Percentiles rank a stretch among this genome's conserved stretches.
Evolutionary conservation across 306 rosid genomes (phyloP).

Genomic region (Fagus sylvatica): DNA sequence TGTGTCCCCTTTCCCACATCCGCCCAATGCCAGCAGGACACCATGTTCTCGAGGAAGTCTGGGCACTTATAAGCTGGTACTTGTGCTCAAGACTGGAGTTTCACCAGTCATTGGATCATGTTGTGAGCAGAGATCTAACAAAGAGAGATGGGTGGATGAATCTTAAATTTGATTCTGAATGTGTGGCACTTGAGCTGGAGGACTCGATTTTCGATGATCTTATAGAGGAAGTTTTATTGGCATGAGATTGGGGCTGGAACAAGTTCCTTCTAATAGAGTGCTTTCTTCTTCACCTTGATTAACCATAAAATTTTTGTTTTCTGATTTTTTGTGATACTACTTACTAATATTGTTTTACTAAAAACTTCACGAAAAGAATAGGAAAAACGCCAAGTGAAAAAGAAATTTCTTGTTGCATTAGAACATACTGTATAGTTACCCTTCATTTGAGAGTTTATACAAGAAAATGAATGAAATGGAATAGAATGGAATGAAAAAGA

Average conservation of each 20-base stretch:
- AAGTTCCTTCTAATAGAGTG: not conserved
- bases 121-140: slow-evolving; percentile 58
- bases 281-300: not conserved
- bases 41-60: slow-evolving; percentile 52
- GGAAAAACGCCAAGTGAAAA: not conserved
- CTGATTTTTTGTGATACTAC: not conserved
- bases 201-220: slow-evolving; percentile 74
- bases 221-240: slow-evolving; percentile 50
- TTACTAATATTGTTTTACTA: not conserved
- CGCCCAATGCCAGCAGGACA: slow-evolving; percentile 51
- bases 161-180: slow-evolving; percentile 76
- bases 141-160: slow-evolving; percentile 78
- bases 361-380: not conserved
- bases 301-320: not conserved
- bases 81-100: slow-evolving; percentile 36
- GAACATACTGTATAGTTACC: not conserved
- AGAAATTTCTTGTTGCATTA: not conserved
- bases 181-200: slow-evolving; percentile 73
- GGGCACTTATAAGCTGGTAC: slow-evolving; percentile 62
- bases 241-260: not conserved
- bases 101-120: slow-evolving; percentile 51
- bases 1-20: slow-evolving; percentile 46
- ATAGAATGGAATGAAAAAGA: no score
- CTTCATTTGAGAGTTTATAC: no score
- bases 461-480: no score